Evolutionary conservation across 2,329 filamentous ascomycete species (phyloP).

Genomic region (Verticillium alfalfae): DNA sequence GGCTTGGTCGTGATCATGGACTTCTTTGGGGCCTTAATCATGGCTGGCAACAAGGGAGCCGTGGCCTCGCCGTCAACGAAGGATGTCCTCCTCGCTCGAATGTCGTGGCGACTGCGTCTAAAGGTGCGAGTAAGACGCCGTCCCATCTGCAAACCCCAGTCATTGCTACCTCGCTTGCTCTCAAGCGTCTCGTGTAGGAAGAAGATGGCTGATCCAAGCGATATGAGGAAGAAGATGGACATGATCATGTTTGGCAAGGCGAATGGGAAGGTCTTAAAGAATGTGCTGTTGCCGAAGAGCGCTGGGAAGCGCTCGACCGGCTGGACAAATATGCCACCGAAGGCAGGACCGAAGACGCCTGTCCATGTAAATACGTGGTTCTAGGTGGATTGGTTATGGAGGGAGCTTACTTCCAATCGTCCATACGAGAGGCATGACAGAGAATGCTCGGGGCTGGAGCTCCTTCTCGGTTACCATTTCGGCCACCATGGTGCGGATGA

Average conservation of each 20-base stretch:
- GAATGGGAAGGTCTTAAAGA: conserved; percentile 77
- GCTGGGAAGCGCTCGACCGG: conserved; percentile 69
- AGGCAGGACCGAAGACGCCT: conserved; percentile 78
- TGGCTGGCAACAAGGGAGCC: conserved; percentile 44
- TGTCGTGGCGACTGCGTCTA: conserved; percentile 8
- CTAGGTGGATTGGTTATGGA: not conserved
- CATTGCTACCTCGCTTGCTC: conserved; percentile 58
- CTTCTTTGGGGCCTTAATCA: conserved; percentile 4
- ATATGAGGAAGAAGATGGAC: conserved; percentile 70
- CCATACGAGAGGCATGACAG: conserved; percentile 88
- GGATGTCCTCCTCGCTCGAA: conserved; percentile 30
- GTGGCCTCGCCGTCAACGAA: conserved; percentile 53
- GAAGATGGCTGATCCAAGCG: conserved; percentile 65
- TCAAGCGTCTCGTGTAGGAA: conserved; percentile 86
- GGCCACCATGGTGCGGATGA: conserved; percentile 85
- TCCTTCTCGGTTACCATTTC: conserved; percentile 86
- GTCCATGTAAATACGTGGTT: not conserved
- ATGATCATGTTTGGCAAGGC: conserved; percentile 77
- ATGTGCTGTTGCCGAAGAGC: conserved; percentile 60
- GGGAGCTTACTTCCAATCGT: conserved; percentile 53
- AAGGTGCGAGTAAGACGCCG: conserved; percentile 50
- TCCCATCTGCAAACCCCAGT: conserved; percentile 74
- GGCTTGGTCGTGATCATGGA: conserved; percentile 14
- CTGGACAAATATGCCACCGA: conserved; percentile 81
- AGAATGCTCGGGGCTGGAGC: conserved; percentile 84